A percentile compares a stretch with the other conserved stretches of the same genome.
Evolutionary conservation across 192 early-diverging fungal species (phyloP).

Genomic region (Coemansia sp.): DNA sequence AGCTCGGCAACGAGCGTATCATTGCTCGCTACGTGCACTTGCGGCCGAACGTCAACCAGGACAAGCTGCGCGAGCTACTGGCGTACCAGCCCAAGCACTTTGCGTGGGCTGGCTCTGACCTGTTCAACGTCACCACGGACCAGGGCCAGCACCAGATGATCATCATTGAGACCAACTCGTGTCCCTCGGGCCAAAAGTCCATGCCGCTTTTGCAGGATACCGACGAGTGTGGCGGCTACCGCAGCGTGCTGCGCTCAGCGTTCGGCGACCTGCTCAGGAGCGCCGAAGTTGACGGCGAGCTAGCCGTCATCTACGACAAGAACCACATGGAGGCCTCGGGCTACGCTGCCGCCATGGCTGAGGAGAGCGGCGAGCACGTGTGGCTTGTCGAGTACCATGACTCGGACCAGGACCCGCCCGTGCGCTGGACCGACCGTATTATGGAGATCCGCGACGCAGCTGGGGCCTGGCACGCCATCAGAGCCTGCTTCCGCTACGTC

Average conservation of each 20-base stretch:
- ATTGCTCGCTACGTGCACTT: conserved; percentile 82
- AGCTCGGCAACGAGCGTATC: conserved; percentile 85
- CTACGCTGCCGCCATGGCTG: conserved; percentile 78
- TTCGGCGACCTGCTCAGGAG: conserved; percentile 65
- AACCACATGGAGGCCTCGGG: conserved; percentile 85
- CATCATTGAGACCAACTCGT: conserved; percentile 89
- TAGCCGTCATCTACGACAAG: conserved; percentile 85
- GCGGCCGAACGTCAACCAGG: conserved; percentile 75
- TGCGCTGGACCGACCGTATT: conserved; percentile 73
- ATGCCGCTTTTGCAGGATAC: conserved; percentile 83
- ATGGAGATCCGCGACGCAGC: conserved; percentile 67
- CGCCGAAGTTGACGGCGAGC: conserved; percentile 66
- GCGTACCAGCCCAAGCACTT: conserved; percentile 73
- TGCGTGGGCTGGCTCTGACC: conserved; percentile 85
- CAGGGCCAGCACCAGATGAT: conserved; percentile 88
- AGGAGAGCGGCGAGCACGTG: conserved; percentile 70
- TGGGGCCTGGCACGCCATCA: conserved; percentile 74
- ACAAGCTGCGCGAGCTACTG: conserved; percentile 61
- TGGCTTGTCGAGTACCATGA: conserved; percentile 77
- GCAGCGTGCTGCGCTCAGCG: conserved; percentile 74
- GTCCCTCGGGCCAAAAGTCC: conserved; percentile 87
- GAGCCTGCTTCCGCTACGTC: conserved; percentile 86
- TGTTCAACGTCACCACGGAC: conserved; percentile 84
- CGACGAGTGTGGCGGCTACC: conserved; percentile 73
- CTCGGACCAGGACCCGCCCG: conserved; percentile 69